Base-by-base conservation (phyloP, 164 flowering plant genomes). In the Cinnamomum micranthum region DNA sequence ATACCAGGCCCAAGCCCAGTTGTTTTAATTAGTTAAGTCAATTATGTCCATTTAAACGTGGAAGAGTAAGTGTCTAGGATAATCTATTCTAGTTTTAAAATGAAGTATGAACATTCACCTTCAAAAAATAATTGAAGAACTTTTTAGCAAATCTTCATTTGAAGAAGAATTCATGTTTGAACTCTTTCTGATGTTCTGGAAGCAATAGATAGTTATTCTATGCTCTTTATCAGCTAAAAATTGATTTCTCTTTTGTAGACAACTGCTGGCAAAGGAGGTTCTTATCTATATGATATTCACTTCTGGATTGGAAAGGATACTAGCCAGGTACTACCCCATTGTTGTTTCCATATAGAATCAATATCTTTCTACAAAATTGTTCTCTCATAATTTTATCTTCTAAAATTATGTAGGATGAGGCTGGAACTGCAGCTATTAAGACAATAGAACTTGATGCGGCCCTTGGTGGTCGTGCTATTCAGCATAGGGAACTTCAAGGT, bases 381-480 rank as follows among this genome's bases (percentile, higher is more conserved):
- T 27, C 47, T 55, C 33, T 25, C 62, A 15, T 65, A 72, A 55
- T 77, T 73, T 51, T 72, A 41, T 41, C 60, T 72, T 72, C 50
- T 65, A 59, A 31, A 73, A 64, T 64, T 73, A 72, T 71, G 65
- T 62, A 96, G 99, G 99, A 96, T 86, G 99, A 96, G 82, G 91
- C 99, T 74, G 99, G 99, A 79, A 89, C 98, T 23, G 99, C 99
- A 62, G 99, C 99, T 58, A 87, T 94, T 59, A 96, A 96, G 89
- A 89, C 99, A 55, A 92, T 96, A 78, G 99, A 96, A 81, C 96
- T 96, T 79, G 99, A 96, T 88, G 89, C 93, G 60, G 85, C 71
- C 74, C 96, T 96, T 82, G 99, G 99, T 76, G 99, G 99, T 35
- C 97, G 97, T 84, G 99, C 99, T 28, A 95, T 94, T 71, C 98